Conservation (phyloP, 2,329 filamentous ascomycete species). For the Clonostachys byssicola region DNA sequence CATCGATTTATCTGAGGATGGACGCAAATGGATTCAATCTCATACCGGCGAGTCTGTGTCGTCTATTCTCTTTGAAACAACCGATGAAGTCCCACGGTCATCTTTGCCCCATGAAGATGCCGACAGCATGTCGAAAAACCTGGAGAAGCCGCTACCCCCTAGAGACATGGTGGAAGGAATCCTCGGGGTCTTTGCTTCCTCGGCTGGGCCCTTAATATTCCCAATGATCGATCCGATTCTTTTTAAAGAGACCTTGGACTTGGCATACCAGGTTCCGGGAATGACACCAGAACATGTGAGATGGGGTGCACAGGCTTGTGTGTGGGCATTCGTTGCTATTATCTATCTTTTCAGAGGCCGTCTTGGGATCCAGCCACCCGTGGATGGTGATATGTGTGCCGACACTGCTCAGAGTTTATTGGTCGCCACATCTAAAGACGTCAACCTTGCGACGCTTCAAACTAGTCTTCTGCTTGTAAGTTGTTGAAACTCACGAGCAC, state of each 20-base stretch:
- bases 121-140: too few species aligned
- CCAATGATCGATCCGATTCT: not conserved
- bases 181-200: not conserved
- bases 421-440: slow-evolving; percentile 25
- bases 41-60: too few species aligned
- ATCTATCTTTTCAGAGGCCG: slow-evolving; percentile 30
- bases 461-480: slow-evolving; percentile 35
- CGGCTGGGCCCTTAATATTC: not conserved
- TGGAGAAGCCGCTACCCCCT: not conserved
- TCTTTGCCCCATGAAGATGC: too few species aligned
- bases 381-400: not conserved
- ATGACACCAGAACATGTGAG: not conserved
- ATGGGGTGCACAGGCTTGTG: slow-evolving; percentile 8
- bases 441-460: slow-evolving; percentile 29
- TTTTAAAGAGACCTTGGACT: not conserved
- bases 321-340: slow-evolving; percentile 13
- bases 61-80: too few species aligned
- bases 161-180: not conserved
- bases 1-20: too few species aligned
- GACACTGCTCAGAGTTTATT: slow-evolving; percentile 24
- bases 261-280: not conserved
- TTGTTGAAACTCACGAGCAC: not conserved
- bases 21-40: too few species aligned
- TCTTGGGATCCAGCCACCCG: slow-evolving; percentile 12
- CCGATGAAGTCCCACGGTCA: too few species aligned